These are phyloP conservation scores for Candida schatavii DNA, from an alignment of 805 yeast species.

Conservation along the genomic window DNA sequence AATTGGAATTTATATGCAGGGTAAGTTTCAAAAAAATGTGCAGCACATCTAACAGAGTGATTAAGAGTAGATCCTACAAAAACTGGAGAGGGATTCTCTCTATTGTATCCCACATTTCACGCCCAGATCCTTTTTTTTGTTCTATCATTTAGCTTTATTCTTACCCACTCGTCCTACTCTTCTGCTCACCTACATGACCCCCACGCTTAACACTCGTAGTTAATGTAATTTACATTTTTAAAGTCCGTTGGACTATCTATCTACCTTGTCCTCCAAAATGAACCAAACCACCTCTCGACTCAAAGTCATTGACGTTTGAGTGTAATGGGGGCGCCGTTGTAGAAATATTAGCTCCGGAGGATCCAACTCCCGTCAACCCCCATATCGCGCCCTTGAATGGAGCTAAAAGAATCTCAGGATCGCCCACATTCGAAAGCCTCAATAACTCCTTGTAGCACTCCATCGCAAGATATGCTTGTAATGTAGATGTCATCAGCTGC, in stretches of 20 bases:
- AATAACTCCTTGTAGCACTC: conserved; percentile 61
- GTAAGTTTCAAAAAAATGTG: no score
- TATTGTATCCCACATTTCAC: background rate
- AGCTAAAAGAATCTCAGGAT: conserved; percentile 1
- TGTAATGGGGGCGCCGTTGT: background rate
- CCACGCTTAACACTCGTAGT: no score
- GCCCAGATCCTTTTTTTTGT: background rate
- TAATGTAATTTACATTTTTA: background rate
- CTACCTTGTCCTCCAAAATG: conserved; percentile 28
- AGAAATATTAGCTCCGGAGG: background rate
- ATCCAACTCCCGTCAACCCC: conserved; percentile 38
- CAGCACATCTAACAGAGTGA: no score
- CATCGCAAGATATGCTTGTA: conserved; percentile 63
- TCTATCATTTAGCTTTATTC: background rate
- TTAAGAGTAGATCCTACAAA: no score
- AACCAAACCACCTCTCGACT: conserved; percentile 21
- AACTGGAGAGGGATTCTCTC: no score
- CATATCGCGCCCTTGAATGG: conserved; percentile 48
- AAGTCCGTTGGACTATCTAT: background rate
- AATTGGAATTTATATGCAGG: background rate
- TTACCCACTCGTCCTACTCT: no score
- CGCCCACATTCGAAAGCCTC: conserved; percentile 16
- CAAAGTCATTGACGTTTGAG: conserved; percentile 7
- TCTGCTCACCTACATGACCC: no score
- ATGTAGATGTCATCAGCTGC: conserved; percentile 45